phyloP scores from a whole-genome alignment of 176 grass and related monocot species.

The Otatea glauca region DNA sequence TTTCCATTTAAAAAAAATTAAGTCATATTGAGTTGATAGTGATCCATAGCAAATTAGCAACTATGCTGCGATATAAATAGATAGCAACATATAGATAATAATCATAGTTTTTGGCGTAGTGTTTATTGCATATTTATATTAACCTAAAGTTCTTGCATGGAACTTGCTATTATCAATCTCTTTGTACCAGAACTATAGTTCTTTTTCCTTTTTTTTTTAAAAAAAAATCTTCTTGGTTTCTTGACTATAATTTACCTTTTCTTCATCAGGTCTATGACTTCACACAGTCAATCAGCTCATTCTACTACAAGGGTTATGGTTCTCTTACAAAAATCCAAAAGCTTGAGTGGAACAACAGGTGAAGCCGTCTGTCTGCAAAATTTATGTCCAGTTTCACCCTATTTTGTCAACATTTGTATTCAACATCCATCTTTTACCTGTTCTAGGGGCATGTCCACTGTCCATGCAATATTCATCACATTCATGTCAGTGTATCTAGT shows the following conservation, averaged over 20 bases:
- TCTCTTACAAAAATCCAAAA: conserved; percentile 92
- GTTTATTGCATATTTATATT: conserved; percentile 32
- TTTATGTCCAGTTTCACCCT: conserved; percentile 30
- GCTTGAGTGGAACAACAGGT: conserved; percentile 99
- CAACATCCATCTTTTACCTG: conserved; percentile 8
- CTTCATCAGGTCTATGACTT: conserved; percentile 70
- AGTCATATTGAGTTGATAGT: neutral
- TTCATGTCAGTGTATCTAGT: conserved; percentile 89
- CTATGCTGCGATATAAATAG: neutral
- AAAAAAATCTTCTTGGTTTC: neutral
- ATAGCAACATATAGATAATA: conserved; percentile 15
- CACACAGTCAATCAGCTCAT: conserved; percentile 74
- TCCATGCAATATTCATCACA: conserved; percentile 94
- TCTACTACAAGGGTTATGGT: conserved; percentile 85
- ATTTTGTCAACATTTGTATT: conserved; percentile 21
- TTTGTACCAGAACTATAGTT: conserved; percentile 27
- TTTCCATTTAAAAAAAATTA: neutral
- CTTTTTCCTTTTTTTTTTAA: neutral
- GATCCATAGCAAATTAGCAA: conserved; percentile 15
- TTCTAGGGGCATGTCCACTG: conserved; percentile 93
- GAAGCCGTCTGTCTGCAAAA: conserved; percentile 11
- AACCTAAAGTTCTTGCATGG: neutral
- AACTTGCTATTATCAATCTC: conserved; percentile 31
- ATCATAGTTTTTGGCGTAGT: conserved; percentile 16
- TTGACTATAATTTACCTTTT: conserved; percentile 21